Conservation (phyloP, 768 basidiomycete genomes). For the Paxillus rubicundulus region DNA sequence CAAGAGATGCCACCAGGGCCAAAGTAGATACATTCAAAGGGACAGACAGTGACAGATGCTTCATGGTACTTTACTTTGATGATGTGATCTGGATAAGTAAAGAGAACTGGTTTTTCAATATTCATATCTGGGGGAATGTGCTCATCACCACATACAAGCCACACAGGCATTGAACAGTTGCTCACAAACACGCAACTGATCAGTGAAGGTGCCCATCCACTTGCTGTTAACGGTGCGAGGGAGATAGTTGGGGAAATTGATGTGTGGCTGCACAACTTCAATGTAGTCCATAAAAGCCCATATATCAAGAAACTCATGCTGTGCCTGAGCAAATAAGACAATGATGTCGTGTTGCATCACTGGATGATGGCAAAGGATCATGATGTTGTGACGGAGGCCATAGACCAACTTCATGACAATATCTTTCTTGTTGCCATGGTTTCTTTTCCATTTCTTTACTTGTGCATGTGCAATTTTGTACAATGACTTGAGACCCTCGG, state of each 20-base stretch:
- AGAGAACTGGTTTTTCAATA: background rate
- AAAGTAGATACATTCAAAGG: background rate
- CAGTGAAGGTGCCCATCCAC: slow-evolving; percentile 3
- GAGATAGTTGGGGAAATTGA: background rate
- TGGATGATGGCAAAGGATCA: slow-evolving; percentile 1
- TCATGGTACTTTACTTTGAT: background rate
- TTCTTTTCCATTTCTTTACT: background rate
- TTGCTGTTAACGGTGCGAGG: background rate
- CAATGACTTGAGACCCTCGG: background rate
- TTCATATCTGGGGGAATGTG: background rate
- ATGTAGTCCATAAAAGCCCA: slow-evolving; percentile 1
- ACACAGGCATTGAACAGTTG: too few relatives aligned
- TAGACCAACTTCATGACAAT: background rate
- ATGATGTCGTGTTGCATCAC: background rate
- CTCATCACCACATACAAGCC: too few relatives aligned
- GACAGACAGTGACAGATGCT: background rate
- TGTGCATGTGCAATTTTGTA: background rate
- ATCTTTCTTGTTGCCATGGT: background rate
- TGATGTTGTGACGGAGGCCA: background rate
- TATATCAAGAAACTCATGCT: background rate
- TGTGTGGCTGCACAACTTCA: background rate
- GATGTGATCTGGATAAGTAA: background rate
- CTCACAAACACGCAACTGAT: too few relatives aligned
- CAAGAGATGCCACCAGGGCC: background rate
- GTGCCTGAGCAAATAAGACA: background rate